Evolutionary conservation across 2,329 filamentous ascomycete species (phyloP), one percentile per base, ranked within the genome.

Genomic region (Ophiostoma novo-ulmi): DNA sequence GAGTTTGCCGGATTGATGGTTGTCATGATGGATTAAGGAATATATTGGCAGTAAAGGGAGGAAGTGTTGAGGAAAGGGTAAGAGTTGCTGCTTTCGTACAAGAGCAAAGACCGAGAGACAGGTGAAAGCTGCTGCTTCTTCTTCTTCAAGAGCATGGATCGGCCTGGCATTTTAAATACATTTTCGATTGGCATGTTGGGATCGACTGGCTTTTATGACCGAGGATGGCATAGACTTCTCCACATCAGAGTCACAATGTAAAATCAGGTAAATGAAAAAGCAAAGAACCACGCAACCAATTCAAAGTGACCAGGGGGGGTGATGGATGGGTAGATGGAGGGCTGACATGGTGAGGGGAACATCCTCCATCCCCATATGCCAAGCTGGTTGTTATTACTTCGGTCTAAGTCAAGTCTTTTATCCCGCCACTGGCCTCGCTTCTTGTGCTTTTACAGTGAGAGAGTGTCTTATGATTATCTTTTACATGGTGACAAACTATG

Each of bases 21-120:
- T 1, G 65, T 52, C 69, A 70, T 70, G 26, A 39, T 63, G 65
- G 41, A 7, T 31, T 31, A 31, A 31, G 44, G 69, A n/a, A 2
- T 31, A 17, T 20, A 10, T 26, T 58, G 52, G 44, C n/a, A 26
- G 22, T 10, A 13, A 31, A 10, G 11, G 26, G 13, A 31, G 31
- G 13, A 20, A 10, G 14, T 35, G 6, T 63, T 35, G 26, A 63
- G 31, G 7, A 31, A 31, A 31, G 14, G 17, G 17, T 31, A 35
- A 38, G 61, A 11, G 52, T 5, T 58, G 5, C 44, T 48, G 17
- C 44, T 17, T 31, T 31, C 44, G 17, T n/a, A 2, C 2, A 7
- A 48, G 8, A 48, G 31, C 41, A 17, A 14, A 44, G 41, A 44
- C 10, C 41, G 41, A 5, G 41, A 44, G 10, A 44, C 13, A 17